phyloP scores from a whole-genome alignment of 75 land plant genomes.

The Adiantum capillusveneris region DNA sequence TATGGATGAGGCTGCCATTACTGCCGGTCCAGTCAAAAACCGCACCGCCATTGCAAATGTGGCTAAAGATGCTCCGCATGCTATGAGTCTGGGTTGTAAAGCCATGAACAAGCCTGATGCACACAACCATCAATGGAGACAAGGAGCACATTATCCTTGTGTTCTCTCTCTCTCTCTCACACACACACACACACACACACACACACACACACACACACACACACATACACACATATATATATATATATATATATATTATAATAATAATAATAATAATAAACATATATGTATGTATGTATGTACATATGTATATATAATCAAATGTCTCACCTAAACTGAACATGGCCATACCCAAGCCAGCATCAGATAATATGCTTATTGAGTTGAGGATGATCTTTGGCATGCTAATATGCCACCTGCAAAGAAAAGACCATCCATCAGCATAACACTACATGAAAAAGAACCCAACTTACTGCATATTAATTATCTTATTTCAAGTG shows the following conservation, averaged over 20 bases:
- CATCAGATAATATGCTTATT: conserved; percentile 55
- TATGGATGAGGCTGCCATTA: conserved; percentile 55
- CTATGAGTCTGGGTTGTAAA: conserved; percentile 51
- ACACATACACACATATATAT: too few species aligned
- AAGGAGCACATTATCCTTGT: not conserved
- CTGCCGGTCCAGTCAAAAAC: conserved; percentile 61
- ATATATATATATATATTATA: too few species aligned
- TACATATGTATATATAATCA: too few species aligned
- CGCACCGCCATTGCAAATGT: conserved; percentile 52
- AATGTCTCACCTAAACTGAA: conserved; percentile 44
- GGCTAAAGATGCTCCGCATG: conserved; percentile 41
- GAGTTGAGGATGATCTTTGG: conserved; percentile 49
- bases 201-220: too few species aligned
- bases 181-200: too few species aligned
- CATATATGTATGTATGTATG: too few species aligned
- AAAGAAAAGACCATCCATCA: not conserved
- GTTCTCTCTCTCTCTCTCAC: not conserved
- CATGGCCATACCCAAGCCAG: conserved; percentile 77
- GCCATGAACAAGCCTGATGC: conserved; percentile 69
- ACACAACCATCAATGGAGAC: not conserved
- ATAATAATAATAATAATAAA: too few species aligned
- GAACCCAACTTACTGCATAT: too few species aligned
- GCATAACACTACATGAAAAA: not conserved
- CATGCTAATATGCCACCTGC: conserved; percentile 56
- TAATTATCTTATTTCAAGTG: not conserved